Percentiles rank a stretch among this genome's conserved stretches.
These are phyloP conservation scores for Lichenothelia convexa DNA, from an alignment of 495 filamentous ascomycete genomes.

Conservation along the genomic window DNA sequence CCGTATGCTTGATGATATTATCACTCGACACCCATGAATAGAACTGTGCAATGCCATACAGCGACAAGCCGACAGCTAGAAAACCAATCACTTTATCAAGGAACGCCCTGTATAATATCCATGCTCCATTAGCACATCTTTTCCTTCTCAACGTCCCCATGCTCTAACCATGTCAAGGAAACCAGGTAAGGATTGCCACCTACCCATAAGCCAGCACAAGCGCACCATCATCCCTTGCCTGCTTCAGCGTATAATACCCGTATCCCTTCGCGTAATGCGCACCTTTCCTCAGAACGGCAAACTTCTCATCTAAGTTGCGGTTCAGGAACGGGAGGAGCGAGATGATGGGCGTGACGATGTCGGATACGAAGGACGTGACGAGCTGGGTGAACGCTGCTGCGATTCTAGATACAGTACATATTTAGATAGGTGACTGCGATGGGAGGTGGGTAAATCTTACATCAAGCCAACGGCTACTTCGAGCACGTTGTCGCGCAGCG, in stretches of 20 bases:
- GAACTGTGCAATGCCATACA: conserved; percentile 46
- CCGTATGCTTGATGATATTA: conserved; percentile 49
- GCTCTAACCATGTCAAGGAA: neutral
- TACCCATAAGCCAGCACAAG: conserved; percentile 56
- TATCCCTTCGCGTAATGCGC: conserved; percentile 35
- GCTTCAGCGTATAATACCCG: no score
- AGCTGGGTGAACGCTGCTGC: conserved; percentile 56
- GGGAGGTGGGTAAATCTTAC: neutral
- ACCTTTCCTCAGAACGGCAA: conserved; percentile 42
- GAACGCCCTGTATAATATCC: conserved; percentile 34
- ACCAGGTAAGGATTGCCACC: conserved; percentile 5
- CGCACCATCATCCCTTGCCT: conserved; percentile 25
- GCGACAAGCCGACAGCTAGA: conserved; percentile 40
- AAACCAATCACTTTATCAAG: conserved; percentile 50
- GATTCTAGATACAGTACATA: conserved; percentile 26
- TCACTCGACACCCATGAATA: conserved; percentile 44
- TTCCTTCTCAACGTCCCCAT: neutral
- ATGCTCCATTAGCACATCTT: neutral
- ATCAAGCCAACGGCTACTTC: conserved; percentile 1
- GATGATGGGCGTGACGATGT: conserved; percentile 49
- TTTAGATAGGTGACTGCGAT: neutral
- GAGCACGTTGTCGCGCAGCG: conserved; percentile 1
- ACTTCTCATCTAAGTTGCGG: conserved; percentile 59
- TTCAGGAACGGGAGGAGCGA: conserved; percentile 50
- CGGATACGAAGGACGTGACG: conserved; percentile 53